Evolutionary conservation across 441 rosid genomes (phyloP).

Genomic region (Raphanus hybrid): DNA sequence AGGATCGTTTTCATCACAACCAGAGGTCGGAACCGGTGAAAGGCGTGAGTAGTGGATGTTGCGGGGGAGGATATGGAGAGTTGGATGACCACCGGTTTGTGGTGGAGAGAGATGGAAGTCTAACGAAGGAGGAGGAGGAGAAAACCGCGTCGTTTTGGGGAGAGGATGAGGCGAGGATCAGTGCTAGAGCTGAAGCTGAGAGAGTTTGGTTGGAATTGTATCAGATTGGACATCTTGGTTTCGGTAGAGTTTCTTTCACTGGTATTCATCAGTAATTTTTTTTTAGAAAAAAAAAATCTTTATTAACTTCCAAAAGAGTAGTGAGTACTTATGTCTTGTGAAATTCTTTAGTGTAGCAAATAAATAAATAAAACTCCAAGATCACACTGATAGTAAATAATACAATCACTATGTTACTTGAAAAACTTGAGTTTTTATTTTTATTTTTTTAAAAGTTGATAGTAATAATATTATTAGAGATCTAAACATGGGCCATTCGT

Average conservation of each 20-base stretch:
- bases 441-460: too few species aligned
- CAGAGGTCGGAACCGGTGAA: constrained; percentile 22
- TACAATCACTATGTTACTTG: not conserved
- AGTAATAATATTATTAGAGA: not conserved
- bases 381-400: not conserved
- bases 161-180: constrained; percentile 42
- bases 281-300: not conserved
- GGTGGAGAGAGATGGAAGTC: constrained; percentile 44
- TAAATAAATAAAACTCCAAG: not conserved
- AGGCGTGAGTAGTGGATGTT: constrained; percentile 29
- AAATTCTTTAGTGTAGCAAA: not conserved
- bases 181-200: constrained; percentile 61
- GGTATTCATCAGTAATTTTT: constrained; percentile 30
- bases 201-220: constrained; percentile 81
- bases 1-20: constrained; percentile 4
- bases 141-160: constrained; percentile 26
- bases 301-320: not conserved
- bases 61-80: constrained; percentile 31
- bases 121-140: constrained; percentile 33
- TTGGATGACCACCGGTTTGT: constrained; percentile 33
- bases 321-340: not conserved
- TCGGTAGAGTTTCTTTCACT: constrained; percentile 82
- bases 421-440: not conserved
- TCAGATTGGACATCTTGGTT: constrained; percentile 82
- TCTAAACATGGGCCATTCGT: not conserved